These are phyloP conservation scores for Phalaenopsis aphrodite DNA, from an alignment of 106 monocot species.

Conservation along the genomic window DNA sequence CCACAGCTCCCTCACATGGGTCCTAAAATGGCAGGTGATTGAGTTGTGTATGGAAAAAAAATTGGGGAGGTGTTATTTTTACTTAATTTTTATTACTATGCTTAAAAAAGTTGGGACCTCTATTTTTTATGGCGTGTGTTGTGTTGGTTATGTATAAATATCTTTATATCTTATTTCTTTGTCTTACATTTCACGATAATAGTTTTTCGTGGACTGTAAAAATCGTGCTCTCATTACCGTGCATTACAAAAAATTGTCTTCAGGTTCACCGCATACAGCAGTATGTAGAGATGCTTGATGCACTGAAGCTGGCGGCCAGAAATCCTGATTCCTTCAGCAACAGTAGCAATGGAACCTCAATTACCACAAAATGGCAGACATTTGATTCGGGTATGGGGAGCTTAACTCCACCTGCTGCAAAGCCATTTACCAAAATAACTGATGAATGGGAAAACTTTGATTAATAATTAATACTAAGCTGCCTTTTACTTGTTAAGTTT, in stretches of 20 bases:
- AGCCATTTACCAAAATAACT: conserved; percentile 27
- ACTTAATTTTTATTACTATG: no score
- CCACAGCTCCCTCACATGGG: no score
- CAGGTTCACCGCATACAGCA: conserved; percentile 74
- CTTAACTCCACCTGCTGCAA: conserved; percentile 33
- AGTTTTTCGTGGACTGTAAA: no score
- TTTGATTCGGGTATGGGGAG: conserved; percentile 59
- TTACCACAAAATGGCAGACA: conserved; percentile 62
- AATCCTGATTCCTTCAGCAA: conserved; percentile 41
- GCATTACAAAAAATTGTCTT: background rate
- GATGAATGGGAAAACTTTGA: conserved; percentile 69
- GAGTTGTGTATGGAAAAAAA: no score
- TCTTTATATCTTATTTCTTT: no score
- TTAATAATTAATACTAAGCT: conserved; percentile 9
- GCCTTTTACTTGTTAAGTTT: background rate
- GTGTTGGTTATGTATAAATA: no score
- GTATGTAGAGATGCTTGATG: conserved; percentile 60
- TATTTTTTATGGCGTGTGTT: no score
- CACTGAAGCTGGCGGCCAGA: conserved; percentile 36
- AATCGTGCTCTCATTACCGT: background rate
- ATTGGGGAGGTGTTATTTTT: no score
- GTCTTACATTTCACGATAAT: no score
- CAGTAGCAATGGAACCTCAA: conserved; percentile 22
- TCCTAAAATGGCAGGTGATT: no score
- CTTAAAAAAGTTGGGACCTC: no score